phyloP scores from a whole-genome alignment of 345 rosid species.

The Gossypium sturtianum region DNA sequence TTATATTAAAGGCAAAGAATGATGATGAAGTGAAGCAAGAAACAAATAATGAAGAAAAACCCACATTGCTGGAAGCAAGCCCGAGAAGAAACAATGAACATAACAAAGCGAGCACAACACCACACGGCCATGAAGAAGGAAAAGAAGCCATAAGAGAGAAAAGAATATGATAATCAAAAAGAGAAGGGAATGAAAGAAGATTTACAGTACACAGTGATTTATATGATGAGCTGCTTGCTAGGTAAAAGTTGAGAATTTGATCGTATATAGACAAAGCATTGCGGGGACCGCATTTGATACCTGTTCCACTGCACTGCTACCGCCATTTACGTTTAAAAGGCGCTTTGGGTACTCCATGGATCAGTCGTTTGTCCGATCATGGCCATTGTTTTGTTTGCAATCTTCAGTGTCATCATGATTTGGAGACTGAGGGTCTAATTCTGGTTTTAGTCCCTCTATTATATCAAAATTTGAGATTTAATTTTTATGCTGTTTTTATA shows the following conservation, averaged over 20 bases:
- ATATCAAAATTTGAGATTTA: too few relatives aligned
- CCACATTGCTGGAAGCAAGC: conserved; percentile 38
- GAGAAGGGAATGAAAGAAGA: background rate
- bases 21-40: conserved; percentile 7
- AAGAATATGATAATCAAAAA: background rate
- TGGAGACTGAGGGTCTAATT: background rate
- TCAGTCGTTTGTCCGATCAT: background rate
- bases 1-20: background rate
- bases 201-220: background rate
- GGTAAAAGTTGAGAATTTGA: background rate
- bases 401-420: background rate
- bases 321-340: background rate
- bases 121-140: conserved; percentile 5
- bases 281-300: conserved; percentile 15
- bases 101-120: conserved; percentile 19
- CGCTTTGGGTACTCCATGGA: conserved; percentile 13
- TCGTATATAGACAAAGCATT: background rate
- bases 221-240: background rate
- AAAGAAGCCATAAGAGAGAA: conserved; percentile 23
- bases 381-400: conserved; percentile 1
- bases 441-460: too few relatives aligned
- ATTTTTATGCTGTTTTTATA: too few relatives aligned
- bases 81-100: conserved; percentile 4
- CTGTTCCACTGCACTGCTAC: conserved; percentile 3
- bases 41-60: conserved; percentile 5